Evolutionary conservation across 176 grass and related monocot species (phyloP).

Genomic region (Stipa capillata): DNA sequence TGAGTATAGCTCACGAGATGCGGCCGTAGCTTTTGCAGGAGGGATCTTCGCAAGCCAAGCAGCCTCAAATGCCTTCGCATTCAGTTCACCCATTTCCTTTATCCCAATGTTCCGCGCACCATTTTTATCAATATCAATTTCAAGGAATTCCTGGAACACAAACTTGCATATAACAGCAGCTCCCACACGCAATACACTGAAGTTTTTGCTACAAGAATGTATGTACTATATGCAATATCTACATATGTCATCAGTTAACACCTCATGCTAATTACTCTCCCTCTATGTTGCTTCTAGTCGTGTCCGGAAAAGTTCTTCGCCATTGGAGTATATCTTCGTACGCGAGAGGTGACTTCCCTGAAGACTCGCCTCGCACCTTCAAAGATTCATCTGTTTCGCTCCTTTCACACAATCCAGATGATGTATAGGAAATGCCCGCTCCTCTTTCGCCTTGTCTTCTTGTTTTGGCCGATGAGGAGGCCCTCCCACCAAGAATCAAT

Average conservation of each 20-base stretch:
- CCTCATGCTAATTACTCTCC: too few species aligned
- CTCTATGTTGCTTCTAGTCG: too few species aligned
- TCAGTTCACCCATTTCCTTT: slow-evolving; percentile 38
- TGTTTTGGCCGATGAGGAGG: too few species aligned
- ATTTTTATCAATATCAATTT: background rate
- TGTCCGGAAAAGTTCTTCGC: too few species aligned
- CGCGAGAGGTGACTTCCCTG: too few species aligned
- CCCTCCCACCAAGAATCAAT: too few species aligned
- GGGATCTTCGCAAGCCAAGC: slow-evolving; percentile 18
- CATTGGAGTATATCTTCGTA: too few species aligned
- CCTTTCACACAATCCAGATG: too few species aligned
- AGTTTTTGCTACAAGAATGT: background rate
- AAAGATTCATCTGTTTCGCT: too few species aligned
- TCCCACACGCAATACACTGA: background rate
- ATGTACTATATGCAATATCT: background rate
- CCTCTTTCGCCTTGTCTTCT: too few species aligned
- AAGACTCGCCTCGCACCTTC: too few species aligned
- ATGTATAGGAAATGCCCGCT: too few species aligned
- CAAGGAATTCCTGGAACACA: slow-evolving; percentile 10
- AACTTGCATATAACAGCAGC: background rate
- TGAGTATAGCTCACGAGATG: background rate
- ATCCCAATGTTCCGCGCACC: slow-evolving; percentile 21
- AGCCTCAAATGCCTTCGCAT: slow-evolving; percentile 12
- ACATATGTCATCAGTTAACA: background rate
- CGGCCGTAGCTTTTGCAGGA: background rate